phyloP scores from a whole-genome alignment of 495 filamentous ascomycete genomes.

The Cudoniella acicularis region DNA sequence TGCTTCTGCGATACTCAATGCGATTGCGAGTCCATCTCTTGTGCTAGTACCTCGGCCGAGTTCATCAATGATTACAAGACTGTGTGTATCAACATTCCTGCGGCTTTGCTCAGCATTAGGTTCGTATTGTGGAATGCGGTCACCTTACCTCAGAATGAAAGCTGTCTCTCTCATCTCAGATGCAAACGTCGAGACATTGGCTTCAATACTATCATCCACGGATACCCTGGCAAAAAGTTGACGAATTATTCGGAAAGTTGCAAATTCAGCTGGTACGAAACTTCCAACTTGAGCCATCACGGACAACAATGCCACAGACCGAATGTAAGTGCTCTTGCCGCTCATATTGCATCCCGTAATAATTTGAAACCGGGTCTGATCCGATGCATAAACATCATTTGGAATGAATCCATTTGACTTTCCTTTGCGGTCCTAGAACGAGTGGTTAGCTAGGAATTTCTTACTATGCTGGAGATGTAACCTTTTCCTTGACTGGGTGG shows the following conservation, averaged over 20 bases:
- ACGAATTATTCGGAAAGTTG: slow-evolving; percentile 73
- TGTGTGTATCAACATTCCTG: slow-evolving; percentile 66
- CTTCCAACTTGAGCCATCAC: slow-evolving; percentile 93
- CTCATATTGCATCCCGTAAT: slow-evolving; percentile 99
- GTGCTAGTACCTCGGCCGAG: slow-evolving; percentile 90
- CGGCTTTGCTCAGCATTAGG: slow-evolving; percentile 29
- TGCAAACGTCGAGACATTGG: slow-evolving; percentile 89
- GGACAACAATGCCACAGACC: slow-evolving; percentile 75
- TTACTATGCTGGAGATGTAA: slow-evolving; percentile 30
- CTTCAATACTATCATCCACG: slow-evolving; percentile 82
- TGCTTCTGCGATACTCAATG: slow-evolving; percentile 83
- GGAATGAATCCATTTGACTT: slow-evolving; percentile 59
- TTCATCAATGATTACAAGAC: slow-evolving; percentile 87
- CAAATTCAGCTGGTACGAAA: slow-evolving; percentile 84
- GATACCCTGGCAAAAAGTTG: slow-evolving; percentile 86
- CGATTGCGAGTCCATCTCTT: slow-evolving; percentile 82
- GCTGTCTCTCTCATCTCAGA: slow-evolving; percentile 95
- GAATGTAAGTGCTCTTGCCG: slow-evolving; percentile 96
- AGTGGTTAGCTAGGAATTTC: slow-evolving; percentile 6
- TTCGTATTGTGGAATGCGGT: slow-evolving; percentile 26
- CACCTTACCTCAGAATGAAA: slow-evolving; percentile 65
- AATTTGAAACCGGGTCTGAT: slow-evolving; percentile 79
- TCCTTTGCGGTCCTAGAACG: slow-evolving; percentile 33
- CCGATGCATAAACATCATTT: slow-evolving; percentile 82
- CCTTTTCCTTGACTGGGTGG: slow-evolving; percentile 80